Evolutionary conservation across 352 stramenopile genomes (phyloP).

Genomic region (Peronospora farinosa): DNA sequence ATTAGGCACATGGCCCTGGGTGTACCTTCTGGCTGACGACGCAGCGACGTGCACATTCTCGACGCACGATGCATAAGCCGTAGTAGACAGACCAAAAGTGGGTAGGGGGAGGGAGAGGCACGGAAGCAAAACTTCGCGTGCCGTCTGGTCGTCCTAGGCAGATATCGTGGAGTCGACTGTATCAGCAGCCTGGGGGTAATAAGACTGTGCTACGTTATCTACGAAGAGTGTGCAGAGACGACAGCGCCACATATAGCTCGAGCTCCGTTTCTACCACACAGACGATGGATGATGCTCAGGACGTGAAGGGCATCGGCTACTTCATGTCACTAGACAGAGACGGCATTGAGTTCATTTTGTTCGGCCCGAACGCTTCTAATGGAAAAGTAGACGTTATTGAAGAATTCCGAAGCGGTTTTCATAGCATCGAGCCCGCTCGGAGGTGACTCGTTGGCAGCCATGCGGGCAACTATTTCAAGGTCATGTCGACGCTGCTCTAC

Average conservation of each 20-base stretch:
- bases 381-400: no score
- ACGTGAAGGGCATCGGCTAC: conserved; percentile 17
- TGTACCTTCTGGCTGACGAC: no score
- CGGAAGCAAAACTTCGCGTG: no score
- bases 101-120: no score
- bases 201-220: conserved; percentile 23
- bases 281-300: conserved; percentile 35
- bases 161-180: conserved; percentile 21
- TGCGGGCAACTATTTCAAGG: conserved; percentile 45
- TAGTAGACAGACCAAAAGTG: no score
- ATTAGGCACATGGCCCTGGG: no score
- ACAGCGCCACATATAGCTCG: conserved; percentile 41
- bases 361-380: conserved; percentile 10
- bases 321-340: conserved; percentile 28
- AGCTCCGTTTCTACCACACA: conserved; percentile 55
- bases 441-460: conserved; percentile 45
- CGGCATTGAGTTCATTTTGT: conserved; percentile 15
- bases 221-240: conserved; percentile 22
- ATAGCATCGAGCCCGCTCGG: conserved; percentile 43
- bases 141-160: no score
- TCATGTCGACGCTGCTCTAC: conserved; percentile 43
- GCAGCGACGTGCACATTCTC: no score
- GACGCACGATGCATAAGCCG: no score
- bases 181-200: conserved; percentile 10
- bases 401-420: conserved; percentile 10